Base-by-base conservation (phyloP, 1,139 yeast species). In the Suhomyces guaymorum region DNA sequence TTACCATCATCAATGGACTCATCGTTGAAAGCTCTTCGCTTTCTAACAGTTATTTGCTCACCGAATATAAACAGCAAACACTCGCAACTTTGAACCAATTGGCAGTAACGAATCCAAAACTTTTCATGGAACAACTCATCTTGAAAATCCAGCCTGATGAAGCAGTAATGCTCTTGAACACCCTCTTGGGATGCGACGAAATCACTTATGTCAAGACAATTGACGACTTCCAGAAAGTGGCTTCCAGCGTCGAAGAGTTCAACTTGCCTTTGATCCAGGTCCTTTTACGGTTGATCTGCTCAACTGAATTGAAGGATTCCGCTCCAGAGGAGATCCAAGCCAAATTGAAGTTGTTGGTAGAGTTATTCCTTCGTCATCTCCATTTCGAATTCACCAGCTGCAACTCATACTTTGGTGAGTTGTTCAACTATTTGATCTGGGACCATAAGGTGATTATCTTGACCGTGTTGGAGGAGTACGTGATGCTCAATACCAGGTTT, bases 211-310 rank as follows among this genome's bases (percentile, higher is more conserved):
- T 56, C 12, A 30, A 24, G 7, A 32, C 41, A 4, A 38, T 52
- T 9, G 42, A 41, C 3, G 65, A 61, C 20, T 43, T 66, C n/a
- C 38, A 42, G 9, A 33, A 32, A 2, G 33, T 47, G 11, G 46
- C 57, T 1, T n/a, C 32, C 2, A 26, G 42, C 2, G 57, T 66
- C n/a, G 68, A 73, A 42, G 79, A 75, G 34, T 78, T 78, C 52
- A 80, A 76, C 47, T 49, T 81, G 19, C 73, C 79, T 0, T 48
- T 78, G 2, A 64, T 69, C 33, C 87, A 81, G 48, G 52, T 78
- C 14, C 51, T 78, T 7, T 39, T 67, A 3, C 47, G 59, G 26
- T 41, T 55, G 1, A 41, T 63, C 0, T 35, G 54, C 2, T 32
- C 37, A 7, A 44, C 46, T 17, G 61, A 58, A n/a, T 41, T 51